Base-by-base conservation (phyloP, 805 yeast species). In the Wickerhamiella domercqiae region DNA sequence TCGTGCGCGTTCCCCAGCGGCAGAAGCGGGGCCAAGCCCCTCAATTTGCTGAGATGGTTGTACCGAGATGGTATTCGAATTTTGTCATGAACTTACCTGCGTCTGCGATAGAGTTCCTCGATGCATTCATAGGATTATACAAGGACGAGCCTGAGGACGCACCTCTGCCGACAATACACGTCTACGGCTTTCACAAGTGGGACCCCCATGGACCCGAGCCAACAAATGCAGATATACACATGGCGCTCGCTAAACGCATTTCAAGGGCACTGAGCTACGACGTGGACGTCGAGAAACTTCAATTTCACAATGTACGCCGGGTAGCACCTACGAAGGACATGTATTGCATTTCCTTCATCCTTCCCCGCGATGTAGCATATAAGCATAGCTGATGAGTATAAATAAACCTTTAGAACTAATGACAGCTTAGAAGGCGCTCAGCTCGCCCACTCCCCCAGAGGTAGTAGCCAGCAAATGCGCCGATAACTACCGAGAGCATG, bases 301-400 rank as follows among this genome's bases (percentile, higher is more conserved):
- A 59, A 0, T 79, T 87, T 58, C 97, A 87, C 51, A 61, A 78
- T 46, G 98, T 90, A 7, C 73, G 99, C 53, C 77, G 75, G 54
- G 98, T 90, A 5, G 87, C 98, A 1, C 98, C 98, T 3, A 82
- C 96, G 4, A 90, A 90, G 53, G 87, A 87, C 24, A 90, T 90
- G 98, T 86, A 71, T 54, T 83, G 96, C 59, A 79, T 83, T 3
- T 65, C 84, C 5, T 86, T 86, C 57, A 56, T 57, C 49, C 64
- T 90, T n/a, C 68, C 68, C 3, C 24, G 38, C 4, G 60, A 54
- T 29, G 67, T 63, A 3, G 66, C 66, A 1, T 52, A 52, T 29
- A 32, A 22, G n/a, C 18, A 35, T 18, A 3, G 24, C 11, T 13
- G 9, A 22, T 15, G 7, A 20, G 13, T 6, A 7, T 7, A 19